Base-by-base conservation (phyloP, 2,329 filamentous ascomycete species). In the Pseudogymnoascus sp. region DNA sequence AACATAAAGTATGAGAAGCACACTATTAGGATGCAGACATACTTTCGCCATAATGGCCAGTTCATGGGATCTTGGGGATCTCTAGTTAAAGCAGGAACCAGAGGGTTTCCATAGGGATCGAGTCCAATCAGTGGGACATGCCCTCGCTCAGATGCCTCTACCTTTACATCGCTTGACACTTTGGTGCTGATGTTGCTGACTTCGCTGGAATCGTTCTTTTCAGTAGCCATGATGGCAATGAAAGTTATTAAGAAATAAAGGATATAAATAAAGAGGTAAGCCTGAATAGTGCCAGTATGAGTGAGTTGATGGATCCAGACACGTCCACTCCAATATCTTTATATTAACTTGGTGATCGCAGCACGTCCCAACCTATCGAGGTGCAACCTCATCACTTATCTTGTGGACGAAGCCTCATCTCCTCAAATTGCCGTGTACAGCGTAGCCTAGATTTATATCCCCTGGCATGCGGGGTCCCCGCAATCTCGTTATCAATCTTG, bases 41-140 rank as follows among this genome's bases (percentile, higher is more conserved):
- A 74, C 66, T 83, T 83, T 65, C 77, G 77, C 8, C 72, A 58
- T 2, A 63, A 67, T 0, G 77, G 72, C 80, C 80, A 84, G 66
- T 82, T 84, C 59, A 84, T 71, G n/a, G 81, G 81, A 65, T 84
- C 81, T 18, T 82, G 70, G 1, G 73, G 67, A 65, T 82, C 80
- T 21, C 72, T 67, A 1, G 76, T 79, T 15, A 76, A 75, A 29
- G 75, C 74, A 8, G 77, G 77, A 65, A 74, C 73, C n/a, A 75
- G 62, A 40, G 66, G 71, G 40, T 72, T 62, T 31, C 73, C 73
- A 67, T 72, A 48, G 18, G 62, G 62, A 45, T 64, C 66, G 5
- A 64, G 31, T 55, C 60, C 29, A 3, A n/a, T 18, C 25, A 31
- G 27, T 31, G n/a, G 7, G 12, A 31, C 8, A 15, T 52, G 13